These are phyloP conservation scores for Themeda triandra DNA, from an alignment of 176 grass and related monocot species.

Conservation along the genomic window DNA sequence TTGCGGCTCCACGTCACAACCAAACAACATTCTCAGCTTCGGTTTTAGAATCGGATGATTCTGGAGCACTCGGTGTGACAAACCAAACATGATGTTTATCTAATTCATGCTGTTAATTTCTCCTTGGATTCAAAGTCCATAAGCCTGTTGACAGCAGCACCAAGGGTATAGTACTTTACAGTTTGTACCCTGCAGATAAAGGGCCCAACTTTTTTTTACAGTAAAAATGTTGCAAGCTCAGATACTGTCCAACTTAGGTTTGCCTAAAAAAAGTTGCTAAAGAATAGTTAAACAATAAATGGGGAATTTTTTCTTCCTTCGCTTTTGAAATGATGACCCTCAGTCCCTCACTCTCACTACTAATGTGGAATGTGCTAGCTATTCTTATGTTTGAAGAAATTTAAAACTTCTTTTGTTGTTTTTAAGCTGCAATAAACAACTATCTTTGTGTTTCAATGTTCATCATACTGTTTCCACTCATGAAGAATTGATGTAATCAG, in stretches of 20 bases:
- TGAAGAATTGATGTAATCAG: background rate
- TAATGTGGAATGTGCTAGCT: background rate
- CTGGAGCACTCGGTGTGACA: too few relatives aligned
- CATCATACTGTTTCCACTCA: background rate
- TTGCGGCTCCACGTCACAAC: too few relatives aligned
- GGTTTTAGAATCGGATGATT: too few relatives aligned
- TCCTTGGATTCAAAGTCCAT: background rate
- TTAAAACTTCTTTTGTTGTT: background rate
- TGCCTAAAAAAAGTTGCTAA: background rate
- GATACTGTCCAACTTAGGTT: background rate
- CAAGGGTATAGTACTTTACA: background rate
- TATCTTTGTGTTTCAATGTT: background rate
- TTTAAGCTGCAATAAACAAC: background rate
- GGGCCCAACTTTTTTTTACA: background rate
- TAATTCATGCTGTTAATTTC: background rate
- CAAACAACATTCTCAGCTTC: too few relatives aligned
- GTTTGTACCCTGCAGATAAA: background rate
- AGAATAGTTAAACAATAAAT: background rate
- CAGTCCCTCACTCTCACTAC: background rate
- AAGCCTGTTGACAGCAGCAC: background rate
- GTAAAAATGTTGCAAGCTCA: background rate
- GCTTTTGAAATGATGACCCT: background rate
- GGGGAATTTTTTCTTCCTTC: background rate
- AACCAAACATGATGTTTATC: too few relatives aligned
- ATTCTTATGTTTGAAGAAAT: background rate